Evolutionary conservation across 2,329 filamentous ascomycete species (phyloP).

Genomic region (Aureobasidium pullulans): DNA sequence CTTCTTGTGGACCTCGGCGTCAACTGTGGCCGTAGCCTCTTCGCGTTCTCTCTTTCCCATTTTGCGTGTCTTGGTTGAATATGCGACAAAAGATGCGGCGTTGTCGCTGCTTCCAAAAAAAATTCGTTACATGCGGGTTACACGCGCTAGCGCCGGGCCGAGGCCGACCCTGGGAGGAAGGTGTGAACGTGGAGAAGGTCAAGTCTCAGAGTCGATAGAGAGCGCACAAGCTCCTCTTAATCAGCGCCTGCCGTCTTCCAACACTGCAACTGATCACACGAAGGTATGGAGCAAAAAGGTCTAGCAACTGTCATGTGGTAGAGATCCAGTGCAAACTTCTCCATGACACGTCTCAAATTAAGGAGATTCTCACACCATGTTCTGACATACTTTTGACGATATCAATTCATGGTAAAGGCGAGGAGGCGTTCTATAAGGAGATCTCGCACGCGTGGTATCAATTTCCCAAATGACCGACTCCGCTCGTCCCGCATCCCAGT

Average conservation of each 20-base stretch:
- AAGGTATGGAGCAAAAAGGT: too few relatives aligned
- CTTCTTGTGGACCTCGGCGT: conserved; percentile 19
- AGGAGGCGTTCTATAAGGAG: not conserved
- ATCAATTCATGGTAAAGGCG: too few relatives aligned
- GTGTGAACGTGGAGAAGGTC: not conserved
- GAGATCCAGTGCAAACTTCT: too few relatives aligned
- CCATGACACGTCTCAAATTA: too few relatives aligned
- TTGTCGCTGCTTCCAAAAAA: not conserved
- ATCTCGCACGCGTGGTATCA: not conserved
- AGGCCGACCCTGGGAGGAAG: not conserved
- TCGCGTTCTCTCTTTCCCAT: conserved; percentile 26
- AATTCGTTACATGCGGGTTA: not conserved
- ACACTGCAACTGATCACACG: too few relatives aligned
- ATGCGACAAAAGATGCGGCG: conserved; percentile 5
- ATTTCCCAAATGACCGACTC: not conserved
- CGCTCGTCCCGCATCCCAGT: not conserved
- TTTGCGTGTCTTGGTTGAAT: not conserved
- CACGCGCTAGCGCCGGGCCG: not conserved
- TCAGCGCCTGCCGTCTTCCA: not conserved
- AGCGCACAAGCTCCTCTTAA: too few relatives aligned
- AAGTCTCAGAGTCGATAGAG: not conserved
- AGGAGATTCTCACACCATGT: too few relatives aligned
- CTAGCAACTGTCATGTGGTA: too few relatives aligned
- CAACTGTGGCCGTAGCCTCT: conserved; percentile 18
- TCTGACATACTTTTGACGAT: too few relatives aligned